phyloP scores from a whole-genome alignment of 345 rosid genomes.

The Lumnitzera racemosa region DNA sequence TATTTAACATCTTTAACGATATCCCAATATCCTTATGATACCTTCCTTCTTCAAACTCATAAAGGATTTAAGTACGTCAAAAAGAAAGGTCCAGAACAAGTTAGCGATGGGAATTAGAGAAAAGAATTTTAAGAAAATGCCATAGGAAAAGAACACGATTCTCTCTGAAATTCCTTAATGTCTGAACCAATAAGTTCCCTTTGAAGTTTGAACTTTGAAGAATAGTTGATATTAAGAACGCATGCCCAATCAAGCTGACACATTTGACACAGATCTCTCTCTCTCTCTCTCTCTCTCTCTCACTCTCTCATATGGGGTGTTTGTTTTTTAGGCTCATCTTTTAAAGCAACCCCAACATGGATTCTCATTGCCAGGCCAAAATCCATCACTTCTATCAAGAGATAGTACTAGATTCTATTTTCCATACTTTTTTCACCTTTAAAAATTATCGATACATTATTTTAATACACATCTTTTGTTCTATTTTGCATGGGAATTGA shows the following conservation, averaged over 20 bases:
- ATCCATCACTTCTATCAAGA: constrained; percentile 45
- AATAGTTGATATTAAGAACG: constrained; percentile 11
- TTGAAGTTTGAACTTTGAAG: constrained; percentile 18
- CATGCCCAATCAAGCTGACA: constrained; percentile 35
- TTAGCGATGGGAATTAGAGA: no score
- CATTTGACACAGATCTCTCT: constrained; percentile 9
- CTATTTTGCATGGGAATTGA: constrained; percentile 30
- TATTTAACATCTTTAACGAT: no score
- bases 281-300: constrained; percentile 1
- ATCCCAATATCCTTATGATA: no score
- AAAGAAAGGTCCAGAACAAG: no score
- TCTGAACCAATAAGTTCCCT: constrained; percentile 12
- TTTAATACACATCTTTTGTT: constrained; percentile 1
- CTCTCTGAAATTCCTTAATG: constrained; percentile 3
- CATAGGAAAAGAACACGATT: constrained; percentile 19
- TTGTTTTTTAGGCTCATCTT: constrained; percentile 32
- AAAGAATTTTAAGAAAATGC: constrained; percentile 21
- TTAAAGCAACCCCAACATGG: constrained; percentile 42
- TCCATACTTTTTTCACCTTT: constrained; percentile 12
- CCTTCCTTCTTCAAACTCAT: background rate
- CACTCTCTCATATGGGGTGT: background rate
- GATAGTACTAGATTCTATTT: constrained; percentile 38
- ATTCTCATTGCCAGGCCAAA: constrained; percentile 40
- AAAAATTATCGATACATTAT: background rate
- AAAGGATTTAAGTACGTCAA: no score